Evolutionary conservation across 805 yeast genomes (phyloP).

Genomic region (Sungouiella thailandica): DNA sequence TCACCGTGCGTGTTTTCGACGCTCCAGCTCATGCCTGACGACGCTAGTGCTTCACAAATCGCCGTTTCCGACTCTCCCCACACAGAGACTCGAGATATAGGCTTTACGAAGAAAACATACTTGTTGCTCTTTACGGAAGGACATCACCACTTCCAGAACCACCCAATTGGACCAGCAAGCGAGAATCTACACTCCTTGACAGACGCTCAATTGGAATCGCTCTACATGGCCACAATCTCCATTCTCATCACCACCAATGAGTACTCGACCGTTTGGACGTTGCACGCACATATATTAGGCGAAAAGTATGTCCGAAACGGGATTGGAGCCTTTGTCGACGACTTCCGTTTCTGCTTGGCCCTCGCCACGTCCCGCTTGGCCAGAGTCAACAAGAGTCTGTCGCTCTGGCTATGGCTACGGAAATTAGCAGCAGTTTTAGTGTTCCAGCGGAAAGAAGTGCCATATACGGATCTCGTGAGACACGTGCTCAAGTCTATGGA

Average conservation of each 20-base stretch:
- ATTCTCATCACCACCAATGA: conserved; percentile 36
- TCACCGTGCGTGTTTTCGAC: conserved; percentile 1
- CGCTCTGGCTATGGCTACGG: conserved; percentile 31
- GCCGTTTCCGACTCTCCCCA: conserved; percentile 1
- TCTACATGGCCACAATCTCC: conserved; percentile 30
- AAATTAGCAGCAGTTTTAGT: conserved; percentile 11
- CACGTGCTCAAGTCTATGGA: conserved; percentile 25
- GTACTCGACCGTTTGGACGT: conserved; percentile 24
- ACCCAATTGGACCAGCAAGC: no score
- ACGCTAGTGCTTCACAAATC: no score
- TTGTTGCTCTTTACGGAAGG: conserved; percentile 27
- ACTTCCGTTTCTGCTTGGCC: conserved; percentile 20
- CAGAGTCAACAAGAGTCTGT: conserved; percentile 36
- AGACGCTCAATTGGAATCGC: neutral
- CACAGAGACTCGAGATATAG: conserved; percentile 23
- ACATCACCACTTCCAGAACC: conserved; percentile 18
- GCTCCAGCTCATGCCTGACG: conserved; percentile 8
- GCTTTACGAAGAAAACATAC: conserved; percentile 26
- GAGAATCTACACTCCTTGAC: no score
- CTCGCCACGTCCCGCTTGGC: conserved; percentile 27
- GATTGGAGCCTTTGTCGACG: conserved; percentile 3
- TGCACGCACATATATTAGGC: conserved; percentile 23
- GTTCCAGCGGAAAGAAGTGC: conserved; percentile 2
- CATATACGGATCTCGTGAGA: neutral
- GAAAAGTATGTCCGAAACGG: conserved; percentile 9